Conservation (phyloP, 75 land plant genomes). For the Selaginella tamariscina region DNA sequence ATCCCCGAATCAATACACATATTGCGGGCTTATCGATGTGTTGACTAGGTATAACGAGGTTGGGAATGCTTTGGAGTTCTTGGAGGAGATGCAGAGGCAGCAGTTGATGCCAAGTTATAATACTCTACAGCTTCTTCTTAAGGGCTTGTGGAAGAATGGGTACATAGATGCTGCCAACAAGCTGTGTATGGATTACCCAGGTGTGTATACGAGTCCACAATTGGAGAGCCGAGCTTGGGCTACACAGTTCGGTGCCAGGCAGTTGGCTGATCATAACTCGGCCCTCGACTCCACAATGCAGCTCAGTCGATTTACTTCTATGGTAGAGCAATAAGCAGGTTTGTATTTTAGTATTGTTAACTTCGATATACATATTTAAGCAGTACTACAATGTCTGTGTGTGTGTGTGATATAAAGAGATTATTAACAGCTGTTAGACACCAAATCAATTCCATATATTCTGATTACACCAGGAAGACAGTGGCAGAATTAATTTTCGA, state of each 20-base stretch:
- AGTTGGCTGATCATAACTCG: background rate
- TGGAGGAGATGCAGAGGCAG: constrained; percentile 1
- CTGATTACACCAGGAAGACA: too few relatives aligned
- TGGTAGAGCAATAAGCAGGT: too few relatives aligned
- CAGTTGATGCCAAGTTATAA: background rate
- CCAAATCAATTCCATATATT: too few relatives aligned
- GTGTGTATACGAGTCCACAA: background rate
- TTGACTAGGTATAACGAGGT: background rate
- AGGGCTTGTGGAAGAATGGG: background rate
- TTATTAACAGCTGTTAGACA: too few relatives aligned
- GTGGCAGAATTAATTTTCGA: too few relatives aligned
- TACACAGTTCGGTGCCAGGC: background rate
- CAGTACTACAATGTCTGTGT: too few relatives aligned
- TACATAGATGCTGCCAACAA: background rate
- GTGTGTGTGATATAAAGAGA: too few relatives aligned
- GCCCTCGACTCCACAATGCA: background rate
- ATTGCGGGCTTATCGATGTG: background rate
- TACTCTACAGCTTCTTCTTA: background rate
- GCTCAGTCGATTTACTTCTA: too few relatives aligned
- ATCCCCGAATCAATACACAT: background rate
- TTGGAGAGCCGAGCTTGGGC: background rate
- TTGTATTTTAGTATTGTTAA: too few relatives aligned
- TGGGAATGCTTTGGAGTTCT: background rate
- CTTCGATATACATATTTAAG: too few relatives aligned
- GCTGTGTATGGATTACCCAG: background rate